Base-by-base conservation (phyloP, 192 early-diverging fungal species). In the Linderina pennispora region DNA sequence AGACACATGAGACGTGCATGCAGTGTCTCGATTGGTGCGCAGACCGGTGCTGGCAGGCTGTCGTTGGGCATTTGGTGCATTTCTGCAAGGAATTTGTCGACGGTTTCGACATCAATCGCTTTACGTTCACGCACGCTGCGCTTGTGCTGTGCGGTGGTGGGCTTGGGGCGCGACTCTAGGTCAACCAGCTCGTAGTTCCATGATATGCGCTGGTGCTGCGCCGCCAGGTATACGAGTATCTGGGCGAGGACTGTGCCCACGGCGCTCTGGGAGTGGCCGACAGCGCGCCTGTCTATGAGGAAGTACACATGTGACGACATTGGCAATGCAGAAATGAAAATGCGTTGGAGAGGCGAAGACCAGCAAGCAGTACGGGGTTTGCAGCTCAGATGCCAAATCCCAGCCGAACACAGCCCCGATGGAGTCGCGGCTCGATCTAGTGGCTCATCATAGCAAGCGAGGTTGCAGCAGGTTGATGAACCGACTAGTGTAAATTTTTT, bases 111-210 rank as follows among this genome's bases (percentile, higher is more conserved):
- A 0, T 43, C 32, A 35, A 61, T 25, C n/a, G 36, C 15, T 40
- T 28, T 54, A 35, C 68, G 68, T 37, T 55, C 61, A 23, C 52
- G 26, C 1, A 53, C 38, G 7, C 36, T 46, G 21, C 68, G 56
- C 41, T 42, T 45, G 13, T 24, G 39, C 10, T 48, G 53, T 19
- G 53, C 52, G 0, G 60, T 33, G 3, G 25, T 33, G 9, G 55
- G 47, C 17, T 45, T 38, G 11, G 40, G 61, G 2, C 36, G 50
- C n/a, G 46, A 32, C 11, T 41, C 23, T 18, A 60, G 32, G 35
- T 64, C 68, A 8, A 51, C 16, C 26, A 64, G 14, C 48, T 72
- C 68, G 42, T 59, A 72, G 33, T 72, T 72, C 68, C 68, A 72
- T 0, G 68, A 60, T 16, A 63, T 34, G 0, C 40, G 16, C 13